Evolutionary conservation across 2,329 filamentous ascomycete species (phyloP).

Genomic region (Helicocarpus griseus): DNA sequence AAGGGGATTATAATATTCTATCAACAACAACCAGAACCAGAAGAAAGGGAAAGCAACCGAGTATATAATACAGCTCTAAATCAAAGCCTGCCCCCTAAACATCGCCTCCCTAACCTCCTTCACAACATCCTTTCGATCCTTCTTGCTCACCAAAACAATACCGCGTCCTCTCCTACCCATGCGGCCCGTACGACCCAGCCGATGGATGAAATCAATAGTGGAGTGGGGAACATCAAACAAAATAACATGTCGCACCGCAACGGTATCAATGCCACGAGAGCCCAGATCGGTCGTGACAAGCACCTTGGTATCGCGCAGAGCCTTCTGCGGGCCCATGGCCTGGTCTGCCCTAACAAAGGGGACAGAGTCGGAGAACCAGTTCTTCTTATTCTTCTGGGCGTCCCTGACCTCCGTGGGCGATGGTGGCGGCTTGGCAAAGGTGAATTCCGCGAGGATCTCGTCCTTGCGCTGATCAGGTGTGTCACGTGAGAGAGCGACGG

Average conservation of each 20-base stretch:
- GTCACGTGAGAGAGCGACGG: conserved; percentile 75
- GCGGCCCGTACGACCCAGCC: conserved; percentile 78
- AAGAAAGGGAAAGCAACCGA: neutral
- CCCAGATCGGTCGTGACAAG: conserved; percentile 90
- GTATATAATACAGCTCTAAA: conserved; percentile 36
- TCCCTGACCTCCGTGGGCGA: conserved; percentile 9
- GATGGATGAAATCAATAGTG: conserved; percentile 96
- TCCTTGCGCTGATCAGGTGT: conserved; percentile 66
- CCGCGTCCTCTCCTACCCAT: conserved; percentile 87
- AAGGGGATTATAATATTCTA: neutral
- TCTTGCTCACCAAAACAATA: conserved; percentile 79
- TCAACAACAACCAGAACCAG: neutral
- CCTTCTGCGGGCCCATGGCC: conserved; percentile 7
- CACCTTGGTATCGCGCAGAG: conserved; percentile 55
- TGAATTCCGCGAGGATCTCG: conserved; percentile 70
- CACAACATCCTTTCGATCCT: conserved; percentile 83
- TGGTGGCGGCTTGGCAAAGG: conserved; percentile 24
- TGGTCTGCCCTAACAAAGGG: conserved; percentile 11
- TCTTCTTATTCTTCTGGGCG: conserved; percentile 9
- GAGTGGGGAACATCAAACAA: conserved; percentile 97
- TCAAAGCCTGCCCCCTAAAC: conserved; percentile 70
- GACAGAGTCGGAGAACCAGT: conserved; percentile 9
- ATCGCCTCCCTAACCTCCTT: conserved; percentile 84
- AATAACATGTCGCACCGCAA: conserved; percentile 83
- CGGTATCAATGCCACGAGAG: conserved; percentile 85